These are phyloP conservation scores for Linum tenue DNA, from an alignment of 345 rosid genomes.

Conservation along the genomic window DNA sequence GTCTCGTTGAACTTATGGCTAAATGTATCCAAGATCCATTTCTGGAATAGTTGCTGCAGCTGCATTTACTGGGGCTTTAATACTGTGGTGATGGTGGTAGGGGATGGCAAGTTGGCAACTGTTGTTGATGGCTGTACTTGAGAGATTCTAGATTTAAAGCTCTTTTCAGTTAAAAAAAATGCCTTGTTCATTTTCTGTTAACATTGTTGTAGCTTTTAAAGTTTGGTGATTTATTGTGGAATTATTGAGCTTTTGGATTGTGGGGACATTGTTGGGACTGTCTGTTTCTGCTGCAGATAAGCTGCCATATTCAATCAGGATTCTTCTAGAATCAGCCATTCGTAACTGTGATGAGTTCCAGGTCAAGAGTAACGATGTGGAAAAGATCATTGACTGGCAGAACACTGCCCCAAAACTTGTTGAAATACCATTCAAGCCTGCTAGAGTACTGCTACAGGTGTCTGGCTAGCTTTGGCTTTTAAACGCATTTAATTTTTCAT, in stretches of 20 bases:
- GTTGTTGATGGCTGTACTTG: neutral
- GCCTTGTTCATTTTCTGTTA: neutral
- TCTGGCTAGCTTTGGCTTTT: neutral
- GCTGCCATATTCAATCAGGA: slow-evolving; percentile 62
- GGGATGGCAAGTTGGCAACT: neutral
- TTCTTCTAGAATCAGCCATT: slow-evolving; percentile 68
- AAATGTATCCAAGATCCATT: neutral
- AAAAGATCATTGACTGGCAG: slow-evolving; percentile 79
- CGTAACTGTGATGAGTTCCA: slow-evolving; percentile 74
- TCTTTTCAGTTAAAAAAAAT: neutral
- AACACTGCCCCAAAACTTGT: slow-evolving; percentile 58
- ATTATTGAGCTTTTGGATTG: neutral
- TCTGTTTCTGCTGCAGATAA: slow-evolving; percentile 40
- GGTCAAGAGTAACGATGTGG: slow-evolving; percentile 70
- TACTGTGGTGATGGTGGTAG: neutral
- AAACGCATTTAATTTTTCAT: neutral
- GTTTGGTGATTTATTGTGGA: neutral
- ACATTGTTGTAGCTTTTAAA: neutral
- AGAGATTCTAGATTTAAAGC: neutral
- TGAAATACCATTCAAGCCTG: slow-evolving; percentile 80
- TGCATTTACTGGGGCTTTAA: neutral
- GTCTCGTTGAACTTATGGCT: neutral
- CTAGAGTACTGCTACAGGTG: slow-evolving; percentile 75
- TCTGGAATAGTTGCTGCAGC: neutral
- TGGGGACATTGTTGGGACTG: neutral